Conservation (phyloP, 2,329 filamentous ascomycete species). For the Nigrospora sphaerica region DNA sequence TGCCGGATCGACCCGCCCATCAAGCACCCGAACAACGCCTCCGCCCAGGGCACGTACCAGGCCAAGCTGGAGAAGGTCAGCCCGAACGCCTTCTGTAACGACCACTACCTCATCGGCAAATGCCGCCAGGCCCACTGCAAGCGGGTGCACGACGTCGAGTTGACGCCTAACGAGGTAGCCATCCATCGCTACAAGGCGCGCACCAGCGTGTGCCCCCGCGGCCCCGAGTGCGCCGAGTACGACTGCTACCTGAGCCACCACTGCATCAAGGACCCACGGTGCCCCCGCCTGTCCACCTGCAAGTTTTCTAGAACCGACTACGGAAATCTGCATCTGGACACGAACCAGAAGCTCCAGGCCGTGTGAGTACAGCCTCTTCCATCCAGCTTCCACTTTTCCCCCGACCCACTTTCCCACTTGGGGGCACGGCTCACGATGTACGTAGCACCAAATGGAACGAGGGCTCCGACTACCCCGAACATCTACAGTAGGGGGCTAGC, state of each 20-base stretch:
- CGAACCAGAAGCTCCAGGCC: slow-evolving; percentile 19
- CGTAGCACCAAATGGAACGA: not conserved
- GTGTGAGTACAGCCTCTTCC: slow-evolving; percentile 11
- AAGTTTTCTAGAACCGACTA: slow-evolving; percentile 20
- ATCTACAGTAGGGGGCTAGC: not conserved
- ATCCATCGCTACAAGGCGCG: slow-evolving; percentile 27
- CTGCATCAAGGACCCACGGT: slow-evolving; percentile 18
- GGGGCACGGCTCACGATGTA: not conserved
- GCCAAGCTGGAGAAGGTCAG: slow-evolving; percentile 21
- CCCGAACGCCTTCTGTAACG: slow-evolving; percentile 25
- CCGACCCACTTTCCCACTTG: not conserved
- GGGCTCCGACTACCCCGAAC: not conserved
- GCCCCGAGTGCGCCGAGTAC: slow-evolving; percentile 22
- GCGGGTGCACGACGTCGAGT: slow-evolving; percentile 21
- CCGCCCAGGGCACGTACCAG: slow-evolving; percentile 22
- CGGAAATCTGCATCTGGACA: slow-evolving; percentile 21
- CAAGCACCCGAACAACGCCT: slow-evolving; percentile 19
- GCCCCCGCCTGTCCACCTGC: slow-evolving; percentile 16
- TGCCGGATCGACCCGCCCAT: slow-evolving; percentile 21
- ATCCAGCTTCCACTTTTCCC: not conserved
- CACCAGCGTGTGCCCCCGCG: slow-evolving; percentile 23
- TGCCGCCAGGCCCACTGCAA: slow-evolving; percentile 23
- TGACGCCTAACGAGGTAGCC: slow-evolving; percentile 21
- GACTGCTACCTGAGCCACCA: slow-evolving; percentile 27
- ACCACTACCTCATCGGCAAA: slow-evolving; percentile 22